Evolutionary conservation across 345 rosid genomes (phyloP).

Genomic region (Mallotus nudiflorus): DNA sequence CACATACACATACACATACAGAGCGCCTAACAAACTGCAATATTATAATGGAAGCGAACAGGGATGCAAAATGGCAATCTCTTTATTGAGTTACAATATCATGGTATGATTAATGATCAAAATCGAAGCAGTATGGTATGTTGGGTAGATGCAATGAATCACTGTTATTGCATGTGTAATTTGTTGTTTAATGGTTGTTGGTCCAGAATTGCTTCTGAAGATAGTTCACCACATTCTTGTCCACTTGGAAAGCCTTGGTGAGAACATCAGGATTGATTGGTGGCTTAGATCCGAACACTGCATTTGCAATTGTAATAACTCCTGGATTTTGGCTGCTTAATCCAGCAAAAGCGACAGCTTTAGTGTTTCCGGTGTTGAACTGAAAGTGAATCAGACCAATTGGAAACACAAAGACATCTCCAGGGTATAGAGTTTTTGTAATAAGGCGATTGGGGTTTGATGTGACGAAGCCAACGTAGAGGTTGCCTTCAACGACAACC

Average conservation of each 20-base stretch:
- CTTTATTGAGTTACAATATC: too few species aligned
- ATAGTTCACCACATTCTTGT: not conserved
- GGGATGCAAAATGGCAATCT: too few species aligned
- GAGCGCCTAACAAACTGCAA: too few species aligned
- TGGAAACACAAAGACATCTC: slow-evolving; percentile 3
- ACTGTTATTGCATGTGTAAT: too few species aligned
- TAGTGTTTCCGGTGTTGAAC: slow-evolving; percentile 7
- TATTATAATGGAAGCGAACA: too few species aligned
- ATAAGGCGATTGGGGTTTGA: not conserved
- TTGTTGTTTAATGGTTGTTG: too few species aligned
- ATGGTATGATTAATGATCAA: too few species aligned
- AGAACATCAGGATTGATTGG: not conserved
- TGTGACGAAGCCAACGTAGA: not conserved
- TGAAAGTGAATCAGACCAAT: slow-evolving; percentile 10
- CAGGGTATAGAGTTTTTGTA: not conserved
- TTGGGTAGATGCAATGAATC: too few species aligned
- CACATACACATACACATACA: too few species aligned
- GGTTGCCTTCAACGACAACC: slow-evolving; percentile 2
- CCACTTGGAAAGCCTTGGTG: too few species aligned
- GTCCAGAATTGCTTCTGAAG: slow-evolving; percentile 1
- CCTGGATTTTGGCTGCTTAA: slow-evolving; percentile 17
- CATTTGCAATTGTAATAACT: not conserved
- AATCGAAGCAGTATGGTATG: too few species aligned
- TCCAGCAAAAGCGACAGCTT: not conserved
- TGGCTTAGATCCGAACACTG: slow-evolving; percentile 2